phyloP scores from a whole-genome alignment of 139 green algal species.

The Chlamydomonas sp. region DNA sequence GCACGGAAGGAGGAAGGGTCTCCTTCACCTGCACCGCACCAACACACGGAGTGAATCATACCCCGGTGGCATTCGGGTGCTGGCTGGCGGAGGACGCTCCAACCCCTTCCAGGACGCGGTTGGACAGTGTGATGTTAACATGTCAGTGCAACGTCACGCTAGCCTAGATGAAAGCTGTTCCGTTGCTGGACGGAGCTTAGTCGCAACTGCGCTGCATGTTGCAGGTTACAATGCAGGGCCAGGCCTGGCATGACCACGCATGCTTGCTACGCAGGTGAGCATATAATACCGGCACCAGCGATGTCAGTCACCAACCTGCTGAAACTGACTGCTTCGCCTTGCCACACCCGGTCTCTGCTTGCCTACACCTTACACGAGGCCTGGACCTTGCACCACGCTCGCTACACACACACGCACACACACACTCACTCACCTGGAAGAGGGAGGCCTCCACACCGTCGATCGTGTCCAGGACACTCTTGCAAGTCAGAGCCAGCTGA shows the following conservation, averaged over 20 bases:
- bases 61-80: neutral
- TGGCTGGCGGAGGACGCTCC: neutral
- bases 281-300: neutral
- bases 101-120: neutral
- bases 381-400: neutral
- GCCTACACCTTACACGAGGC: neutral
- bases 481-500: no score
- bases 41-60: neutral
- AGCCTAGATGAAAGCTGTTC: neutral
- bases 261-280: neutral
- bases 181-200: neutral
- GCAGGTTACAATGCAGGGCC: no score
- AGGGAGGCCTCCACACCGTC: slow-evolving; percentile 68
- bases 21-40: slow-evolving; percentile 66
- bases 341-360: neutral
- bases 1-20: slow-evolving; percentile 68
- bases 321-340: no score
- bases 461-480: slow-evolving; percentile 58
- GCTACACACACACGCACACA: no score
- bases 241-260: neutral
- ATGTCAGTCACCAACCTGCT: no score
- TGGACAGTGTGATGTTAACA: slow-evolving; percentile 79
- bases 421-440: slow-evolving; percentile 60
- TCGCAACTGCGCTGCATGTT: no score
- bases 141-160: slow-evolving; percentile 31